Base-by-base conservation (phyloP, 768 basidiomycete species). In the Tulasnella calospora region DNA sequence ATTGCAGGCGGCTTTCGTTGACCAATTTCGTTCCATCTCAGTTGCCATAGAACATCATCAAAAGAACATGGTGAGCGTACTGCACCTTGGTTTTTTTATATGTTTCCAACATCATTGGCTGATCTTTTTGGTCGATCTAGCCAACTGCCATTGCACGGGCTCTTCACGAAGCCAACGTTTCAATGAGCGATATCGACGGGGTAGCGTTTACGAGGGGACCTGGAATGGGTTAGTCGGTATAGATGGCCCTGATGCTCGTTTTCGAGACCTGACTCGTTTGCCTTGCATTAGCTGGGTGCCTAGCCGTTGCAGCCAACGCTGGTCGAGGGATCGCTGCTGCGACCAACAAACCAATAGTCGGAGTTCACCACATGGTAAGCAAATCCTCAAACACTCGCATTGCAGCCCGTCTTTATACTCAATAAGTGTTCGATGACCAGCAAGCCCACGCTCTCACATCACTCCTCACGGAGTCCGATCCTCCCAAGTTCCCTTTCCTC, bases 331-430 rank as follows among this genome's bases (percentile, higher is more conserved):
- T 99, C 3, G 95, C 95, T 0, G 92, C 94, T 0, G 91, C 90
- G 0, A 86, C 90, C 17, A 87, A 88, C 57, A 93, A 95, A 81
- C 96, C 95, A 0, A 79, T 97, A 5, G 89, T 97, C 3, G 95
- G 95, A 3, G 94, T 98, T 8, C 94, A 98, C 84, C 96, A 99
- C 82, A 99, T 98, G 96, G 96, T 95, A 47, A 71, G 86, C 69
- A 5, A 23, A 8, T 57, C n/a, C 36, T 41, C 9, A 75, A 15
- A 57, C 73, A n/a, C 23, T 55, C 35, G 30, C n/a, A 15, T 51
- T 23, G 12, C 55, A 17, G 15, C 13, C 13, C 27, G 35, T 41
- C 70, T 13, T 35, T n/a, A 23, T 71, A 15, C 69, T 71, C 15
- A 30, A 23, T 33, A 17, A 15, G 15, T 30, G 38, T 40, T 61